A percentile compares a stretch with the other conserved stretches of the same genome.
These are phyloP conservation scores for Hibiscus mutabilis DNA, from an alignment of 345 rosid genomes.

Conservation along the genomic window DNA sequence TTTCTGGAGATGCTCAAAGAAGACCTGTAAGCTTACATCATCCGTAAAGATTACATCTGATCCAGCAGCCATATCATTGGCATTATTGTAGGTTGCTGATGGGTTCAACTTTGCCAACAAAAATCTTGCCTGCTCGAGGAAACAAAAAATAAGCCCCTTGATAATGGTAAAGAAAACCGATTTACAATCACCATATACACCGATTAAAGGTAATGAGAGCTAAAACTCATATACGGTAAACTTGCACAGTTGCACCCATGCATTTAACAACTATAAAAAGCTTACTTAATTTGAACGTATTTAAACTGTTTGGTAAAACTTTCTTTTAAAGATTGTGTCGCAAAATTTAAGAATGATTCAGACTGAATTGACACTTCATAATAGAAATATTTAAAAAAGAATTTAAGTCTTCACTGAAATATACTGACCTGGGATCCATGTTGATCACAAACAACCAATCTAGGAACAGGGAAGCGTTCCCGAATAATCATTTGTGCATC, in stretches of 20 bases:
- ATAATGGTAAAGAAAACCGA: background rate
- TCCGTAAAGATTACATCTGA: slow-evolving; percentile 89
- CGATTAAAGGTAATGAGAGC: background rate
- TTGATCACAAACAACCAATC: slow-evolving; percentile 96
- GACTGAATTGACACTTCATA: background rate
- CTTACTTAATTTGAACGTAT: background rate
- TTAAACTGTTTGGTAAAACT: background rate
- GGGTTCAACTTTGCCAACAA: slow-evolving; percentile 94
- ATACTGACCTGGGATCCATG: slow-evolving; percentile 94
- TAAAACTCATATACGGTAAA: no score
- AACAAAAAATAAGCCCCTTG: background rate
- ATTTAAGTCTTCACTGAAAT: background rate
- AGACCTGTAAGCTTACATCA: slow-evolving; percentile 94
- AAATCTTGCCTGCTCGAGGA: slow-evolving; percentile 71
- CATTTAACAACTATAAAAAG: no score
- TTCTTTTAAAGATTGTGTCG: background rate
- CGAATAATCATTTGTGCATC: slow-evolving; percentile 64
- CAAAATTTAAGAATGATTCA: background rate
- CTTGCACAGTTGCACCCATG: no score
- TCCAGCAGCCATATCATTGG: slow-evolving; percentile 77
- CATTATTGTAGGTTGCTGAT: slow-evolving; percentile 81
- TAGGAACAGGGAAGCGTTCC: slow-evolving; percentile 94
- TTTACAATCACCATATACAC: background rate
- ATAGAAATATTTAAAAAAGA: background rate
- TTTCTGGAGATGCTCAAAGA: slow-evolving; percentile 90